These are phyloP conservation scores for Diospyros kaki DNA, from an alignment of 148 eudicot species.

Conservation along the genomic window DNA sequence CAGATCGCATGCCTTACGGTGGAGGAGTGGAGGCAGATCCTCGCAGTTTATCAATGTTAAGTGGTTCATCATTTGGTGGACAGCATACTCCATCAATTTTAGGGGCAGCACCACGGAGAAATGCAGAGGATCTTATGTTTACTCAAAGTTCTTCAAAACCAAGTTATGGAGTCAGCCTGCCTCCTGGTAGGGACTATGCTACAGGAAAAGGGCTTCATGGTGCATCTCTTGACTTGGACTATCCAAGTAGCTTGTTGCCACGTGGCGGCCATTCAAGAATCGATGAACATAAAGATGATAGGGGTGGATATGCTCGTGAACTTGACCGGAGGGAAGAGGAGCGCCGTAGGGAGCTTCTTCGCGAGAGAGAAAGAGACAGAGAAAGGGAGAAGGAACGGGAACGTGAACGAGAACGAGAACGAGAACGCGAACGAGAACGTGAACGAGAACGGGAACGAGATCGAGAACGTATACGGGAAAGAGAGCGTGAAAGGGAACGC, in stretches of 20 bases:
- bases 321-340: conserved; percentile 77
- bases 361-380: conserved; percentile 63
- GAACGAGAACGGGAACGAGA: conserved; percentile 62
- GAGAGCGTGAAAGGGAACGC: conserved; percentile 41
- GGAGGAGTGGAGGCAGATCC: conserved; percentile 73
- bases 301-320: conserved; percentile 46
- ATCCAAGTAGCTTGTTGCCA: conserved; percentile 48
- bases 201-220: conserved; percentile 81
- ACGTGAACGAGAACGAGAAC: conserved; percentile 48
- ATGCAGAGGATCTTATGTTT: conserved; percentile 58
- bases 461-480: conserved; percentile 47
- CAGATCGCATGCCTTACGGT: conserved; percentile 67
- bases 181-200: conserved; percentile 97
- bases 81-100: conserved; percentile 81
- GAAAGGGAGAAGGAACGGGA: conserved; percentile 63
- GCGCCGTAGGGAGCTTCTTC: conserved; percentile 57
- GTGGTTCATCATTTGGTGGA: conserved; percentile 59
- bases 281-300: conserved; percentile 65
- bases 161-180: conserved; percentile 96
- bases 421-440: conserved; percentile 35
- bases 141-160: conserved; percentile 71
- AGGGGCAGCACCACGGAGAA: conserved; percentile 86
- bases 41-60: conserved; percentile 42
- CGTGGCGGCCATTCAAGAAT: conserved; percentile 53
- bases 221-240: conserved; percentile 59